Base-by-base conservation (phyloP, 1,284 basidiomycete species). In the Trametes versicolor region DNA sequence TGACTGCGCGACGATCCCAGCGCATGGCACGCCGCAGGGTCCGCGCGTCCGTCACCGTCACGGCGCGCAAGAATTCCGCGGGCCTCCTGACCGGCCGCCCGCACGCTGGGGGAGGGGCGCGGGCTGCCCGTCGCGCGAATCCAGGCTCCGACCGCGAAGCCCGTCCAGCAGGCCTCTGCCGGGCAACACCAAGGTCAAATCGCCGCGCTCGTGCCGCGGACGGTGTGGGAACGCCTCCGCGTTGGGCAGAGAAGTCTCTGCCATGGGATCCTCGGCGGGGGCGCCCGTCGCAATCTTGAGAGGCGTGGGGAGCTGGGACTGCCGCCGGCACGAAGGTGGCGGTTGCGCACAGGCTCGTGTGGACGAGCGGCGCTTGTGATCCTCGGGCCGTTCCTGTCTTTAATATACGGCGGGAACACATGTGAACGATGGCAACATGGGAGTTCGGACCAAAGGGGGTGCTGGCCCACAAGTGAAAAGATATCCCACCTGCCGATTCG, bases 141-240 rank as follows among this genome's bases (percentile, higher is more conserved):
- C 23, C 47, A 43, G 54, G 54, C 53, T 53, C 58, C 45, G 58
- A 59, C 29, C 45, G 62, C 60, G 51, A 45, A 29, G 47, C 43
- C 48, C 45, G 43, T 51, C 41, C 37, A 48, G 58, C 49, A 48
- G 60, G 55, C 37, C 48, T 53, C n/a, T 27, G 50, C 50, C 43
- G 63, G 53, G 63, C 39, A 63, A 61, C 49, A 36, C 57, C 55
- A 59, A 63, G 45, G 32, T 43, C 60, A 62, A 61, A 63, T 60
- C 63, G 63, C 67, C 63, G 67, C 67, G 29, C 58, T 65, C 56
- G 62, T 52, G 47, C 67, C 67, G 67, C 61, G 48, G 49, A 37
- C 55, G 29, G 45, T 48, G 55, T 37, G 45, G 49, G 39, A 19
- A 25, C 6, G 45, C 4, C 17, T 21, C 48, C 56, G 50, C 41